A percentile compares a stretch with the other conserved stretches of the same genome.
These are phyloP conservation scores for Blastobotrys niveus DNA, from an alignment of 1,139 yeast genomes.

Conservation along the genomic window DNA sequence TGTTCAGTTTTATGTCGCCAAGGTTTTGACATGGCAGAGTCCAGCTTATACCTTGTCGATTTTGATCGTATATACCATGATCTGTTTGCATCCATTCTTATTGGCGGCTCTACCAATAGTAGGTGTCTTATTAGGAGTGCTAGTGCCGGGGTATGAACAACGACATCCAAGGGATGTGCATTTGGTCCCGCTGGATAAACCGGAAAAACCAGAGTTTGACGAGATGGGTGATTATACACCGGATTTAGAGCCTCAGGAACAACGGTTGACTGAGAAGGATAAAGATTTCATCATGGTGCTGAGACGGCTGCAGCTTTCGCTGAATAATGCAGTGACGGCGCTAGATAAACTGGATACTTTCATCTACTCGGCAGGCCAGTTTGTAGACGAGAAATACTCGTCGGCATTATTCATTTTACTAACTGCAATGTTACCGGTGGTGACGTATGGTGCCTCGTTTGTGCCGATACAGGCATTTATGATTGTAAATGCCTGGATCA, in stretches of 20 bases:
- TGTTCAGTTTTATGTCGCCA: conserved; percentile 25
- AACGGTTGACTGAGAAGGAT: conserved; percentile 10
- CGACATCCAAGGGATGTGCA: conserved; percentile 46
- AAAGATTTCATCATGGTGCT: conserved; percentile 42
- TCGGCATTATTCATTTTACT: conserved; percentile 49
- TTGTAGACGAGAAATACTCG: conserved; percentile 62
- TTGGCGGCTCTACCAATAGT: conserved; percentile 60
- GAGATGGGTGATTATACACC: conserved; percentile 17
- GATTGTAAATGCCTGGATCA: conserved; percentile 53
- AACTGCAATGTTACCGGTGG: conserved; percentile 39
- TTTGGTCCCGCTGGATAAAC: conserved; percentile 13
- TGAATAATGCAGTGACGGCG: conserved; percentile 49
- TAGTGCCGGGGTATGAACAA: conserved; percentile 65
- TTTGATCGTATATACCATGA: conserved; percentile 30
- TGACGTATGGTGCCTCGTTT: conserved; percentile 52
- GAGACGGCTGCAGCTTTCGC: conserved; percentile 58
- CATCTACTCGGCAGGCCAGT: conserved; percentile 61
- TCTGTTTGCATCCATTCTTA: conserved; percentile 60
- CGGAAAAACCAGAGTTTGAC: conserved; percentile 16
- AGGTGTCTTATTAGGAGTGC: conserved; percentile 49
- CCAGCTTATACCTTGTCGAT: conserved; percentile 35
- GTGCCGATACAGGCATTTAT: conserved; percentile 63
- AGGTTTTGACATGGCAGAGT: conserved; percentile 29
- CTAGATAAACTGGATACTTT: conserved; percentile 52
- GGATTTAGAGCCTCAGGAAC: conserved; percentile 9